phyloP scores from a whole-genome alignment of 495 filamentous ascomycete genomes.

The Penicillium goetzii region DNA sequence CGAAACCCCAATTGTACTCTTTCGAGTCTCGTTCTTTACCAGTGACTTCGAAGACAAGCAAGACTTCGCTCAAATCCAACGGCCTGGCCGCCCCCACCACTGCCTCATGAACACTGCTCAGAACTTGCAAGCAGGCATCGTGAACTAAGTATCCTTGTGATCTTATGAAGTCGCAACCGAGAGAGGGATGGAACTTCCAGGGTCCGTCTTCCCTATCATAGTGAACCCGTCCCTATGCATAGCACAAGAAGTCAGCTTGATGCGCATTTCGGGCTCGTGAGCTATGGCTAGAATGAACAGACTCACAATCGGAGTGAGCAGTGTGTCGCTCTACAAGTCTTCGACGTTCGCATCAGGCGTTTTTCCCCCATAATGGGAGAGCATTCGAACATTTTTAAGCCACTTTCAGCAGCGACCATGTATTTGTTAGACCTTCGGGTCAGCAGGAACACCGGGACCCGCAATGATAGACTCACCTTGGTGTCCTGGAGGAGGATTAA shows the following conservation, averaged over 20 bases:
- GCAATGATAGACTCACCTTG: constrained; percentile 1
- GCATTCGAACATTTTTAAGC: constrained; percentile 4
- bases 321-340: neutral
- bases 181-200: constrained; percentile 2
- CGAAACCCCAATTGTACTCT: constrained; percentile 3
- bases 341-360: constrained; percentile 2
- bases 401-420: constrained; percentile 7
- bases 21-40: constrained; percentile 3
- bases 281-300: neutral
- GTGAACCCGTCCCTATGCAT: neutral
- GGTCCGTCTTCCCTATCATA: neutral
- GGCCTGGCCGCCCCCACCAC: neutral
- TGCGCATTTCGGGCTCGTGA: neutral
- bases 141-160: constrained; percentile 8
- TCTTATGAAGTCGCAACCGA: constrained; percentile 1
- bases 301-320: constrained; percentile 8
- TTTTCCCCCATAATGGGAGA: constrained; percentile 4
- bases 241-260: constrained; percentile 2
- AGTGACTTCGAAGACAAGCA: constrained; percentile 9
- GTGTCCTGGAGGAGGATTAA: neutral
- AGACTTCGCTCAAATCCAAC: constrained; percentile 3
- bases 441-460: neutral
- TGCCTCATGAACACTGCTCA: neutral
- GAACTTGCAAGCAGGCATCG: constrained; percentile 6
- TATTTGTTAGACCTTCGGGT: neutral